Conservation (phyloP, 108 stramenopile genomes). For the Skeletonema potamos region DNA sequence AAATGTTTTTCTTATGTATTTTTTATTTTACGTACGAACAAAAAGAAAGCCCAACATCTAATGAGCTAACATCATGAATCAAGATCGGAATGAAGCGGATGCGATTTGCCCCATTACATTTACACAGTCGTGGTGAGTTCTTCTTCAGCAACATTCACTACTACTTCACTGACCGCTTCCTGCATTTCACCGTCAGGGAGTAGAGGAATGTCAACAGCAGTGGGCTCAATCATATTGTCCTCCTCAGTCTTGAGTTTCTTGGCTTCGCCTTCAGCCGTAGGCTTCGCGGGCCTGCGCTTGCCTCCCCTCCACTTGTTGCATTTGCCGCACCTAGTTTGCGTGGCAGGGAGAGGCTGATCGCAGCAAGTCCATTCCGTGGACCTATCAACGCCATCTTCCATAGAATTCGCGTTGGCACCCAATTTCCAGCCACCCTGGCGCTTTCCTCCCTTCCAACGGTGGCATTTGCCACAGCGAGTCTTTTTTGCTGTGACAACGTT, state of each 20-base stretch:
- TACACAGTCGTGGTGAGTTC: not conserved
- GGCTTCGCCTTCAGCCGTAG: not conserved
- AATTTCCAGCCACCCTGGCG: not conserved
- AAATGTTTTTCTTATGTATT: not conserved
- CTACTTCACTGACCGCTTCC: not conserved
- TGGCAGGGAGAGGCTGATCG: not conserved
- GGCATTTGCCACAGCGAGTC: not conserved
- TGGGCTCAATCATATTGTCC: not conserved
- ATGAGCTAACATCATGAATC: not conserved
- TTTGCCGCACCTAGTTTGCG: not conserved
- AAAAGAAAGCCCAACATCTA: not conserved
- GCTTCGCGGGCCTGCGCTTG: not conserved
- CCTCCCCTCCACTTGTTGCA: slow-evolving; percentile 2
- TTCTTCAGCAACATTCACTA: not conserved
- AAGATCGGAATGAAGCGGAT: not conserved
- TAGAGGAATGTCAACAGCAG: not conserved
- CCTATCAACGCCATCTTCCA: not conserved
- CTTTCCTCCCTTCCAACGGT: not conserved
- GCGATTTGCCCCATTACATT: not conserved
- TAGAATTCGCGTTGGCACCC: not conserved
- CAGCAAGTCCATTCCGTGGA: not conserved
- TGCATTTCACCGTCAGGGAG: not conserved
- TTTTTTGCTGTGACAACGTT: not conserved
- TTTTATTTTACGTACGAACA: not conserved
- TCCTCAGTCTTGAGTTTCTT: not conserved